Base-by-base conservation (phyloP, 805 yeast genomes). In the Saturnispora diversa region DNA sequence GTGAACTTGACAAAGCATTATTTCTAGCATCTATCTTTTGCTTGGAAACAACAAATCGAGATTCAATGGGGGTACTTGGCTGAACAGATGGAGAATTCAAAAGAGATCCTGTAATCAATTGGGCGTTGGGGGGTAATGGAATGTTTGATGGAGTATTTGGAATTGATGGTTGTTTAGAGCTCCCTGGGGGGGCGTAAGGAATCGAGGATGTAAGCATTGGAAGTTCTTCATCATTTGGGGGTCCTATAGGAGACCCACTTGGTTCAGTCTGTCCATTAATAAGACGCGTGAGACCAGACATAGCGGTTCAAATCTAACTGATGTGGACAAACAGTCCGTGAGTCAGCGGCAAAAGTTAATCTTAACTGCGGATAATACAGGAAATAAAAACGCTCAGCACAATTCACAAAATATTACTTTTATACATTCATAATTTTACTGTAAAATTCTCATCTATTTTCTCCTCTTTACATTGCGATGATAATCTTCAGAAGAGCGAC, bases 31-130 rank as follows among this genome's bases (percentile, higher is more conserved):
- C 74, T 19, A 79, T 75, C 40, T 83, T 74, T 45, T 81, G 92
- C 52, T 84, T 77, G 9, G 94, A 83, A 29, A 87, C 81, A 37
- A 87, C 77, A 55, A 87, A 86, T 31, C 95, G 69, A 12, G 94
- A 83, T 55, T 86, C 96, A n/a, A 87, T 77, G 24, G 77, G 70
- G 12, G 69, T 65, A 15, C 75, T 62, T 30, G 65, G 55, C 5
- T 74, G 58, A 5, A 82, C 82, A 39, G 70, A 73, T 3, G 92
- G 92, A 0, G 88, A 80, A 40, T 77, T 77, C 42, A 83, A 75
- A 44, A 77, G 75, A 42, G 76, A 80, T 10, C 85, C 77, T 19
- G 67, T 65, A 42, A 75, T 75, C 6, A 73, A 63, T 49, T 74
- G 78, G 16, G 80, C 81, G 51, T 75, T 74, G 8, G 76, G 64